Evolutionary conservation across 1,284 basidiomycete genomes (phyloP).

Genomic region (Abortiporus biennis): DNA sequence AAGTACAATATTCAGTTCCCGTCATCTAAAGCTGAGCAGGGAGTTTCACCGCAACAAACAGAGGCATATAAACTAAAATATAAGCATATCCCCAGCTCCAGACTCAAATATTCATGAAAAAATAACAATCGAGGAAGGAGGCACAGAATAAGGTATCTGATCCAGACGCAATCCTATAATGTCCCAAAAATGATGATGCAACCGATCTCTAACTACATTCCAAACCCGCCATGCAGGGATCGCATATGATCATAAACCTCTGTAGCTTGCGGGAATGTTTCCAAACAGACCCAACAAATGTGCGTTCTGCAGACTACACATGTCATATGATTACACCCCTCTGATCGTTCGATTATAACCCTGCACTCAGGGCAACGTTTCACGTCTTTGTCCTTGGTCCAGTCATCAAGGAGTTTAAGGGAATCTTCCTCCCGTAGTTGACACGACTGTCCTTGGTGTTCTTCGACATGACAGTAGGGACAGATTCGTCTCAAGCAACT

Average conservation of each 20-base stretch:
- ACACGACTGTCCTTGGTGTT: slow-evolving; percentile 62
- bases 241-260: slow-evolving; percentile 60
- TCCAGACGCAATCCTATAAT: no score
- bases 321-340: slow-evolving; percentile 74
- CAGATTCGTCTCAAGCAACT: slow-evolving; percentile 67
- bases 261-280: slow-evolving; percentile 53
- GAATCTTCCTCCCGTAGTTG: slow-evolving; percentile 44
- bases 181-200: no score
- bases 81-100: no score
- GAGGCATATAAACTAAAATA: no score
- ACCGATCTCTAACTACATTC: slow-evolving; percentile 14
- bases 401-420: slow-evolving; percentile 48
- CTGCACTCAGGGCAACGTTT: slow-evolving; percentile 68
- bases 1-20: no score
- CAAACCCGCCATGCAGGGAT: slow-evolving; percentile 40
- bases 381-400: slow-evolving; percentile 53
- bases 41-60: no score
- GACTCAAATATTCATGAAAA: neutral
- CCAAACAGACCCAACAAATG: slow-evolving; percentile 70
- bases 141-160: no score
- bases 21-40: no score
- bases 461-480: slow-evolving; percentile 54
- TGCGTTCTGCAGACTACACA: slow-evolving; percentile 66
- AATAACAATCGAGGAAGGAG: neutral
- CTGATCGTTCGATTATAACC: slow-evolving; percentile 57